phyloP scores from a whole-genome alignment of 768 basidiomycete genomes.

The Leccinum variicolor region DNA sequence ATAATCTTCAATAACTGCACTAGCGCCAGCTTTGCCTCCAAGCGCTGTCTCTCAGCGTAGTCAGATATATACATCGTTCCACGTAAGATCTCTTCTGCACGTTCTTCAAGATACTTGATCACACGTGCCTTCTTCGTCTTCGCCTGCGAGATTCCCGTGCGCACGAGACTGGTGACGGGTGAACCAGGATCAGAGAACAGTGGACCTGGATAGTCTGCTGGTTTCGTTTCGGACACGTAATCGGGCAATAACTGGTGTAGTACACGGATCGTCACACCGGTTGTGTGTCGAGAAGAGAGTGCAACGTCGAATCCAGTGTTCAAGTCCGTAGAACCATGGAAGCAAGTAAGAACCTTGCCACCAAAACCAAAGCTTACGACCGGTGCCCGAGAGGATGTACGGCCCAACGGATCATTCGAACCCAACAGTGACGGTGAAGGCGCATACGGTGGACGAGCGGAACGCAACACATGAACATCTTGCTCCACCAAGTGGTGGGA shows the following conservation, averaged over 20 bases:
- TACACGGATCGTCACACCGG: constrained; percentile 62
- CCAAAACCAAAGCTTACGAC: constrained; percentile 91
- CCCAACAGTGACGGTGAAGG: constrained; percentile 83
- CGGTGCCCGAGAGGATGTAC: constrained; percentile 70
- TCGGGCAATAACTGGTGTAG: constrained; percentile 70
- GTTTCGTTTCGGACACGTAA: constrained; percentile 52
- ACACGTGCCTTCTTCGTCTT: constrained; percentile 87
- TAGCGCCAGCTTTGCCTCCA: constrained; percentile 75
- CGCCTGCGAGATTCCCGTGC: constrained; percentile 52
- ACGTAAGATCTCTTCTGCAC: constrained; percentile 72
- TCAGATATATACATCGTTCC: constrained; percentile 69
- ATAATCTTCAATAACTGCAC: constrained; percentile 73
- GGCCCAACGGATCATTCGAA: constrained; percentile 76
- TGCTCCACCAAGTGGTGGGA: constrained; percentile 20
- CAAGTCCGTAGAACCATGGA: constrained; percentile 66
- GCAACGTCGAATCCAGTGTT: constrained; percentile 78
- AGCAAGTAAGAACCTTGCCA: constrained; percentile 87
- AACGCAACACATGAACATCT: constrained; percentile 28
- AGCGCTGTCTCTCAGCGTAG: constrained; percentile 49
- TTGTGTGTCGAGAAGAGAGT: constrained; percentile 65
- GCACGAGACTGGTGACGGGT: constrained; percentile 63
- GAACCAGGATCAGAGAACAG: constrained; percentile 74
- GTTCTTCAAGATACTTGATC: constrained; percentile 69
- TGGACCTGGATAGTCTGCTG: constrained; percentile 79
- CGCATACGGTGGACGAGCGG: constrained; percentile 61